Evolutionary conservation across 768 basidiomycete genomes (phyloP), one percentile per base, ranked within the genome.

Genomic region (Boletellus emodensis): DNA sequence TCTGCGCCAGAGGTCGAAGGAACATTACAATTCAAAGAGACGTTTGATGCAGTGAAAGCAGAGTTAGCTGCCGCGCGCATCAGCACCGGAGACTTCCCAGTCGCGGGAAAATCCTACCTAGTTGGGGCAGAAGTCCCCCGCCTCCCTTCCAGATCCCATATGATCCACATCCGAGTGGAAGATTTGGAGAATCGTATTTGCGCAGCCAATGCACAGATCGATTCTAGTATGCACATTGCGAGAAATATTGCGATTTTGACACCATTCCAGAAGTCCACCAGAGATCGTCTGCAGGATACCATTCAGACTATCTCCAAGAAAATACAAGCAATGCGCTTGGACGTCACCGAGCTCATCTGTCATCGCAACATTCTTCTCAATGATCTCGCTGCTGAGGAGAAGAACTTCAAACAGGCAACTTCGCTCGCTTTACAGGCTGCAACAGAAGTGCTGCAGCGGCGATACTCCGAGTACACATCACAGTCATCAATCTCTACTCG

Each of bases 41-140:
- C 90, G 0, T 94, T 93, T 63, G 84, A 90, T 57, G 80, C 84
- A 59, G 88, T 94, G 60, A 93, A 94, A 68, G 87, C 88, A 1
- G 85, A 90, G 60, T 73, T 94, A 44, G 88, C 86, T 1, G 76
- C 85, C 22, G 75, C 74, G 1, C 68, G 69, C 14, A 64, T 65
- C 56, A 58, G 67, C 54, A 55, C 69, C 34, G 49, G 65, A 48
- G 61, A 73, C 59, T 52, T 17, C 62, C 46, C 51, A 2, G 18
- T 26, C 22, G 24, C 22, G 24, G 53, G 57, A 17, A 61, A 50
- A 28, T 34, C 47, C 32, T 60, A 67, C 41, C 28, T 44, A 6
- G 57, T 56, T 34, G 54, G 57, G n/a, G 61, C 52, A 49, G 64
- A 64, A 61, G 45, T 61, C 57, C 52, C 58, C 5, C 49, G 37